phyloP scores from a whole-genome alignment of 139 green algal genomes.

The Micractinium sp. region DNA sequence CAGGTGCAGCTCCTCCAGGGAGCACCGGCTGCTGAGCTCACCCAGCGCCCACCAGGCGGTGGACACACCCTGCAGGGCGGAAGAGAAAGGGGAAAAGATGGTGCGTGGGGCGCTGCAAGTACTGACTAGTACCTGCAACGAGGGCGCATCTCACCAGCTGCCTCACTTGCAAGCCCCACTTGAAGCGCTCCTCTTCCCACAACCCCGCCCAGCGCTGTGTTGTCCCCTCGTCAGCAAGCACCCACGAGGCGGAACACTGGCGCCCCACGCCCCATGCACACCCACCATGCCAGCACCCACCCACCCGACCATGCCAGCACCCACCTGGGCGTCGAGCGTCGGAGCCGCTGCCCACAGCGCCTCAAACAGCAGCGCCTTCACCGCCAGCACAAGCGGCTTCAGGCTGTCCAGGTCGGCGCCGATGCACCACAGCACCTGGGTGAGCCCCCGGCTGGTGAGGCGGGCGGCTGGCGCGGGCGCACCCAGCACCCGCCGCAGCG shows the following conservation, averaged over 20 bases:
- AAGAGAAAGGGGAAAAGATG: not conserved
- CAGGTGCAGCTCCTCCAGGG: not conserved
- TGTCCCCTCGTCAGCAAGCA: not conserved
- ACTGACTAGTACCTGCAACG: no score
- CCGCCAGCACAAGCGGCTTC: not conserved
- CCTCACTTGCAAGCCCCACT: no score
- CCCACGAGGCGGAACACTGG: not conserved
- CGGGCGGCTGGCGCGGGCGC: not conserved
- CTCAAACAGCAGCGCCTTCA: not conserved
- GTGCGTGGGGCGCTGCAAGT: not conserved
- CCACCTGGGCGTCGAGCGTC: not conserved
- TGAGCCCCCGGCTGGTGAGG: not conserved
- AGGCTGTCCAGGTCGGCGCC: not conserved
- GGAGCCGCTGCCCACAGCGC: slow-evolving; percentile 1
- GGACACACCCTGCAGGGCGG: not conserved
- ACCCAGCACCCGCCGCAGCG: not conserved
- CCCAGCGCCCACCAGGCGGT: not conserved
- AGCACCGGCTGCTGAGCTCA: not conserved
- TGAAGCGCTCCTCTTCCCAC: no score
- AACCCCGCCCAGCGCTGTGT: no score
- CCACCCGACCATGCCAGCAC: not conserved
- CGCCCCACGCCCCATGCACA: not conserved
- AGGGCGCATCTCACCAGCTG: no score
- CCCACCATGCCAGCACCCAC: not conserved
- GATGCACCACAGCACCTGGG: slow-evolving; percentile 11